phyloP scores from a whole-genome alignment of 768 basidiomycete species.

The Tulasnella sp. region DNA sequence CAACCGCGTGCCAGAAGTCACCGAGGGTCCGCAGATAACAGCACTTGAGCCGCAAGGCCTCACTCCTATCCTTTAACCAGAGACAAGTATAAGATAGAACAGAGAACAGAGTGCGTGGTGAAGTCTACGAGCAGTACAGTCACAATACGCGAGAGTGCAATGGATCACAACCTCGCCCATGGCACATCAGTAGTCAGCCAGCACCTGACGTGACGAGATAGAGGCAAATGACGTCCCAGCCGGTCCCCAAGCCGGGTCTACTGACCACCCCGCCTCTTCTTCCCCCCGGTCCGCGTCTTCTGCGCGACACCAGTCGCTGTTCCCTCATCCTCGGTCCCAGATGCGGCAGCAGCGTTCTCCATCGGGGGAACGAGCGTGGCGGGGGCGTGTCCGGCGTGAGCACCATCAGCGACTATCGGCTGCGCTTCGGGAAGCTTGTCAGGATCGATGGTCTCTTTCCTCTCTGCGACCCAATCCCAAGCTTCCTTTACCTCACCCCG shows the following conservation, averaged over 20 bases:
- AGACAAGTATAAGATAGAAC: neutral
- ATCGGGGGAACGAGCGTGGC: conserved; percentile 10
- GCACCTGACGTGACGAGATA: conserved; percentile 12
- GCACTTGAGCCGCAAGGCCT: conserved; percentile 18
- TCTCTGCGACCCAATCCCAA: conserved; percentile 61
- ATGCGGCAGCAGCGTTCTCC: conserved; percentile 15
- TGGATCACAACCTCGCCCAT: neutral
- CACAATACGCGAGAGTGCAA: neutral
- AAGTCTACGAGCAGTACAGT: neutral
- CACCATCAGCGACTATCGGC: conserved; percentile 22
- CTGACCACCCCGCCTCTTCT: conserved; percentile 21
- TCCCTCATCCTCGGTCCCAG: conserved; percentile 16
- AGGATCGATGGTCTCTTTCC: conserved; percentile 21
- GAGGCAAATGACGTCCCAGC: neutral
- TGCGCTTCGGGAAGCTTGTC: conserved; percentile 22
- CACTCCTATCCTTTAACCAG: neutral
- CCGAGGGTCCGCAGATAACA: conserved; percentile 19
- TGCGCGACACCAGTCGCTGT: neutral
- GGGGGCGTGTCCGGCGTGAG: conserved; percentile 4
- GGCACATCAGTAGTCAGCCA: neutral
- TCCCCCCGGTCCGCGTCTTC: conserved; percentile 10
- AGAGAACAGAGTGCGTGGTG: neutral
- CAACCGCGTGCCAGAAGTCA: conserved; percentile 28
- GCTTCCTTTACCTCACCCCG: conserved; percentile 72
- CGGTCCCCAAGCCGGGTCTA: neutral